phyloP scores from a whole-genome alignment of 2,329 filamentous ascomycete species.

The Emergomyces pasteurianus region DNA sequence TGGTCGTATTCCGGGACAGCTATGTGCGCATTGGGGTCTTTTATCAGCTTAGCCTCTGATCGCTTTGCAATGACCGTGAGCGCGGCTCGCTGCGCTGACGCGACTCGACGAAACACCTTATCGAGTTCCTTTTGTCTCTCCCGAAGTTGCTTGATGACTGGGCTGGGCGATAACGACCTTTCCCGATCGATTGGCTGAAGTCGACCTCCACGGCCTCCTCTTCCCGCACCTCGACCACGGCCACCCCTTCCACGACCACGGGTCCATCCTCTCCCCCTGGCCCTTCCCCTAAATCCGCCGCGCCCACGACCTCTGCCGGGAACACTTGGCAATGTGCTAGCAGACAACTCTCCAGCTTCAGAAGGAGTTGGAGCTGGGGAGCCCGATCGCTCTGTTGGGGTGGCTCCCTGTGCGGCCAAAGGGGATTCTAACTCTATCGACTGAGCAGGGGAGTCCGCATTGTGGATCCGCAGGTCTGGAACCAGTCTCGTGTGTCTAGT shows the following conservation, averaged over 20 bases:
- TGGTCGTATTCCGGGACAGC: slow-evolving; percentile 28
- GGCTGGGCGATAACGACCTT: slow-evolving; percentile 24
- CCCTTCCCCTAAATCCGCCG: slow-evolving; percentile 11
- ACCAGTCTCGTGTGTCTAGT: neutral
- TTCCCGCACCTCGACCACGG: slow-evolving; percentile 17
- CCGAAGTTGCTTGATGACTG: slow-evolving; percentile 26
- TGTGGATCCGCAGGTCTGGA: neutral
- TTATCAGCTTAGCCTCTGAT: slow-evolving; percentile 26
- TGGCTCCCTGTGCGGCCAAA: neutral
- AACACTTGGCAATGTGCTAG: slow-evolving; percentile 4
- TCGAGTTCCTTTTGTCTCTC: slow-evolving; percentile 33
- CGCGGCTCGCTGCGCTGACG: slow-evolving; percentile 29
- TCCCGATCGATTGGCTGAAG: slow-evolving; percentile 21
- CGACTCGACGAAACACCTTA: slow-evolving; percentile 30
- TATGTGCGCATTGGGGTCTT: slow-evolving; percentile 31
- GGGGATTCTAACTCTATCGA: slow-evolving; percentile 6
- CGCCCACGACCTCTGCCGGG: slow-evolving; percentile 21
- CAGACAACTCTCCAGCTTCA: slow-evolving; percentile 8
- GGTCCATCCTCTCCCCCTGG: slow-evolving; percentile 20
- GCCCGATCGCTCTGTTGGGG: slow-evolving; percentile 3
- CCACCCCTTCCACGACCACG: slow-evolving; percentile 20
- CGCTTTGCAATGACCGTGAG: slow-evolving; percentile 29
- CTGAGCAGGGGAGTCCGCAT: neutral
- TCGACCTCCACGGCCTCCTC: slow-evolving; percentile 20
- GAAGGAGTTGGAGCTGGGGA: slow-evolving; percentile 7